Conservation (phyloP, 129 eudicot genomes). For the Lactuca sativa region DNA sequence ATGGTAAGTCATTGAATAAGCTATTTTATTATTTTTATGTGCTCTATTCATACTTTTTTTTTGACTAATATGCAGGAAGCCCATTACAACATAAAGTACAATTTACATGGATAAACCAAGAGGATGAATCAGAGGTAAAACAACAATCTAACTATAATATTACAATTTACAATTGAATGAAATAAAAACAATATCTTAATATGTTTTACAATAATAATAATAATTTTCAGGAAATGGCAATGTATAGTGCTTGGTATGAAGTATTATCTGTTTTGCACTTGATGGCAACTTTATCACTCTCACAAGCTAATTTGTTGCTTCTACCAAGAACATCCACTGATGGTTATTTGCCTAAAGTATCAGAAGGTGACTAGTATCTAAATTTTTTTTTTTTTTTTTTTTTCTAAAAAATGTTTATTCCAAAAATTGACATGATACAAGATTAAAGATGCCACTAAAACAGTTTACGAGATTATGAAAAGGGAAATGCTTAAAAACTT, state of each 20-base stretch:
- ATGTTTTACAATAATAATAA: conserved; percentile 2
- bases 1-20: conserved; percentile 54
- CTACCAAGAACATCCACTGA: conserved; percentile 84
- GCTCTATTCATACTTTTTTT: conserved; percentile 2
- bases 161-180: conserved; percentile 11
- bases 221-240: conserved; percentile 67
- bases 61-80: conserved; percentile 58
- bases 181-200: conserved; percentile 23
- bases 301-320: conserved; percentile 87
- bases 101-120: conserved; percentile 94
- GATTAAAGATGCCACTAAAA: conserved; percentile 15
- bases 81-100: conserved; percentile 87
- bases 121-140: conserved; percentile 87
- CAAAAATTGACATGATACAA: background rate
- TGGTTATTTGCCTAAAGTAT: conserved; percentile 88
- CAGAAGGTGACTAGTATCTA: conserved; percentile 69
- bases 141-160: conserved; percentile 3
- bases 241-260: conserved; percentile 96
- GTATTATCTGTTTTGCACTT: conserved; percentile 93
- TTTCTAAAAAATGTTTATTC: background rate
- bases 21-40: conserved; percentile 8
- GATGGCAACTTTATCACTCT: conserved; percentile 77
- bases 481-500: background rate
- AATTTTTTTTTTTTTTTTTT: background rate
- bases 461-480: background rate